Evolutionary conservation across 1,284 basidiomycete genomes (phyloP), one percentile per base, ranked within the genome.

Genomic region (Moniliella sp.): DNA sequence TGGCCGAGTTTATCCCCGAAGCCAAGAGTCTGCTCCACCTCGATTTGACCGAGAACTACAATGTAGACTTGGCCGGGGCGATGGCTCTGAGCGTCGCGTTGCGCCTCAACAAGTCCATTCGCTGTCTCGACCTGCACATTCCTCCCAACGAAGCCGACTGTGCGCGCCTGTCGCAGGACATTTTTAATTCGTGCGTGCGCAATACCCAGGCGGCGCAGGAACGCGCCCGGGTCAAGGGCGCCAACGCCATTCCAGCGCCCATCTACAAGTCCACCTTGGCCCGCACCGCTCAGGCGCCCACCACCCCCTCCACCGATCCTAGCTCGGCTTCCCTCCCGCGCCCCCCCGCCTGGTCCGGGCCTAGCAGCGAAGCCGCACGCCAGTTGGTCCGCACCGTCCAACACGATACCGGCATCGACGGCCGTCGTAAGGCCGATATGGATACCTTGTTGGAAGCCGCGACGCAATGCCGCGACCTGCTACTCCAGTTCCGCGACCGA

Each of bases 1-100:
- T 97, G 1, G 88, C 88, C 3, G 86, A 94, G 62, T 94, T 93
- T 65, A 68, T 94, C 2, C 84, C 84, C 0, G 84, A 94, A 57
- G 77, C 80, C 0, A 70, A 69, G 15, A 77, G 76, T 0, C 67
- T 94, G 3, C 67, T 94, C 0, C 84, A 94, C 59, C 72, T 94
- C 29, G 64, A 65, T 35, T 39, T 65, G 13, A 59, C 63, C 3
- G 45, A 49, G 16, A 59, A 59, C 34, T 15, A 48, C 25, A 64
- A 67, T 4, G 67, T 94, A 25, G 82, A 83, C 46, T 69, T 86
- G 18, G 84, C 83, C 0, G 83, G 81, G 11, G 78, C 93, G 4
- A 76, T 93, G 71, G 88, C 86, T 0, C 70, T 97, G 9, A 76
- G 73, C 27, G 76, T 76, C 0, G 80, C 82, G 0, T 63, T 94